Evolutionary conservation across 352 stramenopile genomes (phyloP).

Genomic region (Globisporangium middletonii): DNA sequence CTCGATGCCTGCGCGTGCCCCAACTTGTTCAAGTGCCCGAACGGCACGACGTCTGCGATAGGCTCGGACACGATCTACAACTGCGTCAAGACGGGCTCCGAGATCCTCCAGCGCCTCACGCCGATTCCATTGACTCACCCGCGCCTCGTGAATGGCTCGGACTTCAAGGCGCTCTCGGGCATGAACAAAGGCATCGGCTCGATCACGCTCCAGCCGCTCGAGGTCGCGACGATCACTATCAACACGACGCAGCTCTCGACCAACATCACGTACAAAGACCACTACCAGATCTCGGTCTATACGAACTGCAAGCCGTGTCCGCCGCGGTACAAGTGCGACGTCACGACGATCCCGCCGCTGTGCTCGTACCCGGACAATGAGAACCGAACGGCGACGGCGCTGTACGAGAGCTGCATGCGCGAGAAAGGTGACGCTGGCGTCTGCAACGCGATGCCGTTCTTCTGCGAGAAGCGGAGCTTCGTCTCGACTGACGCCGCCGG

Average conservation of each 20-base stretch:
- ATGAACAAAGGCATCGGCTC: constrained; percentile 45
- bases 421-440: constrained; percentile 27
- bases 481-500: constrained; percentile 19
- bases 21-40: constrained; percentile 91
- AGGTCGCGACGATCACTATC: constrained; percentile 91
- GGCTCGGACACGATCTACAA: constrained; percentile 77
- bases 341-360: constrained; percentile 24
- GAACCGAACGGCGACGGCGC: constrained; percentile 25
- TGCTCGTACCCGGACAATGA: constrained; percentile 71
- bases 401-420: constrained; percentile 47
- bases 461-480: constrained; percentile 35
- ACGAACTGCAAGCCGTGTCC: constrained; percentile 94
- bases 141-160: constrained; percentile 47
- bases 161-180: constrained; percentile 77
- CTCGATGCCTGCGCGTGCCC: constrained; percentile 93
- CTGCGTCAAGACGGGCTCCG: constrained; percentile 87
- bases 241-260: constrained; percentile 85
- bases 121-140: constrained; percentile 60
- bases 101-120: constrained; percentile 86
- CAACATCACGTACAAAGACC: constrained; percentile 95
- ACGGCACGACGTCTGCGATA: constrained; percentile 79
- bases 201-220: constrained; percentile 80
- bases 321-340: constrained; percentile 87
- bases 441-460: constrained; percentile 64
- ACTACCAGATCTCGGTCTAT: constrained; percentile 95